Conservation (phyloP, 306 rosid species). For the Mimosa pudica region DNA sequence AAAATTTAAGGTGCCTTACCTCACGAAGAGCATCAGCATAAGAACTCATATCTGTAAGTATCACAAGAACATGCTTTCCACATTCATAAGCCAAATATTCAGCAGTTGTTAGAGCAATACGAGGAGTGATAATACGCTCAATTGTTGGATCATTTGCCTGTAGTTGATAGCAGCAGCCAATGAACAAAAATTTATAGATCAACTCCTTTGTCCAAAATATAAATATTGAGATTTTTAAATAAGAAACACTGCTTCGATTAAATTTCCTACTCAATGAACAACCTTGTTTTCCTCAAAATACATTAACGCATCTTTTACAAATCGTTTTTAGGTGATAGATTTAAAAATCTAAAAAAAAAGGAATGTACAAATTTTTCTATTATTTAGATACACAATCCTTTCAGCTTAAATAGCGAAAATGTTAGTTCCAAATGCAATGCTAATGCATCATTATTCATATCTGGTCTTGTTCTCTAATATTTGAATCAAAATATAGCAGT, state of each 20-base stretch:
- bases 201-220: slow-evolving; percentile 2
- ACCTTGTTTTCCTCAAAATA: not conserved
- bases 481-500: slow-evolving; percentile 1
- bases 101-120: slow-evolving; percentile 98
- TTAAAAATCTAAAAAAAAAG: not conserved
- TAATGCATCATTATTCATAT: not conserved
- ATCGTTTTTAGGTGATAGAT: not conserved
- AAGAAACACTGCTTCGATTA: not conserved
- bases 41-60: slow-evolving; percentile 99
- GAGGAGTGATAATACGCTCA: slow-evolving; percentile 99
- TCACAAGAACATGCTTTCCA: slow-evolving; percentile 98
- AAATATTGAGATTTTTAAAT: slow-evolving; percentile 14
- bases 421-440: slow-evolving; percentile 5
- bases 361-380: not conserved
- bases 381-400: slow-evolving; percentile 14
- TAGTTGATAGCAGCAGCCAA: slow-evolving; percentile 31
- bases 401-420: slow-evolving; percentile 9
- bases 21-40: slow-evolving; percentile 99
- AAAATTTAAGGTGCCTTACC: slow-evolving; percentile 49
- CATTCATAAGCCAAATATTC: slow-evolving; percentile 99
- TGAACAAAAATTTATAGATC: slow-evolving; percentile 28
- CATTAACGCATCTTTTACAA: not conserved
- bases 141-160: slow-evolving; percentile 99
- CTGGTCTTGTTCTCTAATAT: slow-evolving; percentile 6
- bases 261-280: not conserved